A percentile compares a stretch with the other conserved stretches of the same genome.
phyloP scores from a whole-genome alignment of 495 filamentous ascomycete species.

The Staphylotrichum longicolle region DNA sequence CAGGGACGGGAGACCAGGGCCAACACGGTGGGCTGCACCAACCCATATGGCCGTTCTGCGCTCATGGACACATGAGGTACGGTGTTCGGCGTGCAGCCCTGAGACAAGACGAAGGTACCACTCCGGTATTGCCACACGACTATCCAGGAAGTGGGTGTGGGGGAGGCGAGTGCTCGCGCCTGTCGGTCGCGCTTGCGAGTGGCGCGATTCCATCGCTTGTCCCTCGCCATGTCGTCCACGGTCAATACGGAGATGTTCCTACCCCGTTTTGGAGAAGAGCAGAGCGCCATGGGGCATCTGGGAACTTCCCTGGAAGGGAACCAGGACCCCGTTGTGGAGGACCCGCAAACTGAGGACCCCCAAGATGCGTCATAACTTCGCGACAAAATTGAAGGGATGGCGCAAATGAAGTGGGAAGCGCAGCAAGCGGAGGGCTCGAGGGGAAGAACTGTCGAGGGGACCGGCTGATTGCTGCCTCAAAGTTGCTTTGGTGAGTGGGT shows the following conservation, averaged over 20 bases:
- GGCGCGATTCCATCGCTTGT: not conserved
- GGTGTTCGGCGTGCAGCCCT: too few relatives aligned
- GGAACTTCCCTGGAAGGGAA: too few relatives aligned
- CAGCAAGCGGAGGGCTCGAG: not conserved
- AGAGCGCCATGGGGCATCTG: too few relatives aligned
- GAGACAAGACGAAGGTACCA: not conserved
- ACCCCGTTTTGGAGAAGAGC: too few relatives aligned
- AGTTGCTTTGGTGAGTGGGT: too few relatives aligned
- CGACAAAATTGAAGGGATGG: too few relatives aligned
- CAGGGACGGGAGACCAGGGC: slow-evolving; percentile 18
- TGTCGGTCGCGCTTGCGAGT: slow-evolving; percentile 16
- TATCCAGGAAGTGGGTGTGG: slow-evolving; percentile 16
- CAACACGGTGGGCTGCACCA: slow-evolving; percentile 20
- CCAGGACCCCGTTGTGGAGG: too few relatives aligned
- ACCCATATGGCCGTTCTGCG: not conserved
- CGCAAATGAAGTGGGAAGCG: not conserved
- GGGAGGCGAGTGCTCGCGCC: slow-evolving; percentile 30
- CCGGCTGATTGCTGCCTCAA: not conserved
- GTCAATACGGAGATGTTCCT: too few relatives aligned
- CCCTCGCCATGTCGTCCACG: too few relatives aligned
- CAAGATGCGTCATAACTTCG: too few relatives aligned
- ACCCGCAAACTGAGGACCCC: too few relatives aligned
- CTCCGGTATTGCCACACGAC: not conserved
- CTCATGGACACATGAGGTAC: too few relatives aligned
- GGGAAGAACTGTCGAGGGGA: not conserved